Evolutionary conservation across 257 asterid genomes (phyloP), one percentile per base, ranked within the genome.

Genomic region (Primulina tabacum): DNA sequence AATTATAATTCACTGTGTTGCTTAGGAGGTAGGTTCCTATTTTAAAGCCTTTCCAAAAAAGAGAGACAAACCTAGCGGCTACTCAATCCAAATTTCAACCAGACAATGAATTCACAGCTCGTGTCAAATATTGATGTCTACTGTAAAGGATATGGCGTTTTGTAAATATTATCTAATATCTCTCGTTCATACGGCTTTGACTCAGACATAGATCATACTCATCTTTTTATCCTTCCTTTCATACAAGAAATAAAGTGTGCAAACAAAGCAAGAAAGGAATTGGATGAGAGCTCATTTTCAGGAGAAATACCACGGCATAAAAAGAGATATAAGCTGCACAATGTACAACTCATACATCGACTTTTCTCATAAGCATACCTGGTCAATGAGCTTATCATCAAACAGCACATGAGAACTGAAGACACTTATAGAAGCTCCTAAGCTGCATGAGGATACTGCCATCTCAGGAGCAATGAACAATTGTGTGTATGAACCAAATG

Each of bases 401-500:
- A 81, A 94, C 70, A 94, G 88, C 52, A 94, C 75, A 65, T 94
- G 92, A 68, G 97, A 89, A 78, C 97, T 94, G 85, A 94, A 94
- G 76, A 94, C 84, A 80, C 96, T 85, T 76, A 84, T 72, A 76
- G 99, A 88, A 67, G 97, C 95, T 82, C 97, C 99, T 70, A 75
- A 71, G 75, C 87, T 86, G 81, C 83, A 80, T 8, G 95, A 89
- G 60, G 99, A 89, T 70, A 91, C 79, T 67, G 91, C 87, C 91
- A 94, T 91, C 83, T 89, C 99, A 66, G 99, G 92, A 72, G 93
- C 76, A 38, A 94, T 73, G 78, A 94, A 94, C 62, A 89, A 89
- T 86, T 94, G 99, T 60, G 81, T 74, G 82, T 94, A 94, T 34
- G 97, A 89, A 72, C 97, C 97, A 84, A 94, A 94, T 64, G 99